A percentile compares a stretch with the other conserved stretches of the same genome.
Evolutionary conservation across 805 yeast genomes (phyloP).

Genomic region (Sugiyamaella americana): DNA sequence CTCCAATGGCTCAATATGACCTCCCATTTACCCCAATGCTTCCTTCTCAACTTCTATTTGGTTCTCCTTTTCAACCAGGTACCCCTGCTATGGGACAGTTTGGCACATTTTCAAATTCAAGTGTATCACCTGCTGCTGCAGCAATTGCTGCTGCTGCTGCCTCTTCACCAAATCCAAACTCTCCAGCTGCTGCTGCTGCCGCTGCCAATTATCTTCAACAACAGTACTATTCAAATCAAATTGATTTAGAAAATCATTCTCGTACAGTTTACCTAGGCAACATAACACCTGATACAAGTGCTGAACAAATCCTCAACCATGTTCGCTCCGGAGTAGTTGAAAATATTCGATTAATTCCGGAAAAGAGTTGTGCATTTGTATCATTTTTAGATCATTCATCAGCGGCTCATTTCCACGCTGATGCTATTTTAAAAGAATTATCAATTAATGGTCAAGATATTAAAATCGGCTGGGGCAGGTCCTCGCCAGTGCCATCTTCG

Average conservation of each 20-base stretch:
- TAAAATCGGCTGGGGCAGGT: slow-evolving; percentile 90
- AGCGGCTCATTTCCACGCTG: slow-evolving; percentile 88
- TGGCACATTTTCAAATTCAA: slow-evolving; percentile 17
- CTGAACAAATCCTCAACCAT: slow-evolving; percentile 79
- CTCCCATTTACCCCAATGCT: slow-evolving; percentile 30
- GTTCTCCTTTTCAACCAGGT: slow-evolving; percentile 34
- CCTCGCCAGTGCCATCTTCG: slow-evolving; percentile 64
- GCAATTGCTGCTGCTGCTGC: slow-evolving; percentile 11
- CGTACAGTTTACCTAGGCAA: slow-evolving; percentile 89
- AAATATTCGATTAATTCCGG: slow-evolving; percentile 63
- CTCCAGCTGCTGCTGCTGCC: slow-evolving; percentile 9
- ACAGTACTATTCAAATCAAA: slow-evolving; percentile 15
- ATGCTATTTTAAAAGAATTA: slow-evolving; percentile 78
- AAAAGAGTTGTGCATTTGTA: slow-evolving; percentile 82
- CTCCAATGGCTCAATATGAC: slow-evolving; percentile 28
- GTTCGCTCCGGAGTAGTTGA: slow-evolving; percentile 89
- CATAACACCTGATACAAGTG: slow-evolving; percentile 72
- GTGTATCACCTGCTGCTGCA: slow-evolving; percentile 9
- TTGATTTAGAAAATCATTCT: slow-evolving; percentile 20
- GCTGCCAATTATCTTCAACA: slow-evolving; percentile 13
- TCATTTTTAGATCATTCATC: slow-evolving; percentile 85
- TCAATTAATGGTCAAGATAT: slow-evolving; percentile 76
- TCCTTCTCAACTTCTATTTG: slow-evolving; percentile 33
- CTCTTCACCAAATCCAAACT: slow-evolving; percentile 12
- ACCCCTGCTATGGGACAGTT: slow-evolving; percentile 30